Evolutionary conservation across 2,329 filamentous ascomycete species (phyloP), one percentile per base, ranked within the genome.

Genomic region (Aspergillus pseudoglaucus): DNA sequence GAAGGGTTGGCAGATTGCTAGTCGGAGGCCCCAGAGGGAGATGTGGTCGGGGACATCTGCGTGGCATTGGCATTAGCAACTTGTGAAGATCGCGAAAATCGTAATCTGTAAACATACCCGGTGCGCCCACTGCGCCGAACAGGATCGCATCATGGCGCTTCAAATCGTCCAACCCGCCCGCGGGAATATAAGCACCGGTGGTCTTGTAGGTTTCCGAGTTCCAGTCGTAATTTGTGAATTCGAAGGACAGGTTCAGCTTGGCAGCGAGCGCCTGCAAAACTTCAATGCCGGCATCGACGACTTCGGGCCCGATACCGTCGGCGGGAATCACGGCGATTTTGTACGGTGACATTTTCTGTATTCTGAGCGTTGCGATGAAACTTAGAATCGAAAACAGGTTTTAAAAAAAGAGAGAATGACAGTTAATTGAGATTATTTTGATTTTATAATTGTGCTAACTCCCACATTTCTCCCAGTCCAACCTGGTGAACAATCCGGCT

Each of bases 281-380:
- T 38, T 76, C 70, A 7, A 86, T 78, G 2, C 81, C 82, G 1
- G 81, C 81, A 27, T 75, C 70, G 63, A 85, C 79, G 9, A 87
- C 83, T 63, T 87, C 84, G 1, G 77, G 77, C 1, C 84, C 84
- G 51, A 87, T 87, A 46, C 84, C 84, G 59, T 87, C 84, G 6
- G 81, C 84, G 0, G 83, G 82, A 47, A 87, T 84, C 25, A 74
- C 76, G n/a, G 82, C 82, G 51, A 85, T 82, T 45, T 62, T 71
- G 57, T 77, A 75, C 10, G 25, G 25, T 12, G 25, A 12, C 25
- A 30, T 30, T 30, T 30, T 30, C 25, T 30, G 10, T 5, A 12
- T 30, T 30, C 25, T 30, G 9, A 10, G 12, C 12, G 12, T 30
- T 10, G 25, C 25, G 25, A 30, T 12, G 25, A 30, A 30, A 10